Base-by-base conservation (phyloP, 1,139 yeast species). In the Geotrichum carabidarum region DNA sequence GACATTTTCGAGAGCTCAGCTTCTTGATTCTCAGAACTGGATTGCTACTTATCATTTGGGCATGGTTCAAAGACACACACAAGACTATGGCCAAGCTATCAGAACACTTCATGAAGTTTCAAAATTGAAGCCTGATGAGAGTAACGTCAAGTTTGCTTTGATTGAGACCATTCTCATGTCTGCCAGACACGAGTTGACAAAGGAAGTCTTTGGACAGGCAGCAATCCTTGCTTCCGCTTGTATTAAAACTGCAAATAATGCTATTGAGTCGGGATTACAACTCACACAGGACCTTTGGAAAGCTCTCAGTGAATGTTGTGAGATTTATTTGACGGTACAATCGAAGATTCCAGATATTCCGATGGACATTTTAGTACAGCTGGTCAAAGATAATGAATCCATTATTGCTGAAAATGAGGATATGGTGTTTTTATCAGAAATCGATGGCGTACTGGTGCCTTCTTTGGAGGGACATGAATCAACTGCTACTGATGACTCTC, bases 191-290 rank as follows among this genome's bases (percentile, higher is more conserved):
- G 78, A 83, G 56, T 69, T 83, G 22, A 63, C 65, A 3, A 78
- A 79, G 40, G 96, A 95, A 0, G 87, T 80, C 62, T 78, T 81
- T 59, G 86, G 88, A 2, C 79, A 78, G 51, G 84, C 91, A 0
- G 73, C 84, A 17, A 74, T 75, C 0, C 70, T 75, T 54, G 78
- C 89, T 1, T 48, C 44, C 3, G 54, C 53, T 8, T 65, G 69
- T 22, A 55, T 70, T 2, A 60, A 68, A 2, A 66, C 68, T 15
- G 78, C 83, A 0, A 68, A 76, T 1, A 59, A 61, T 2, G 56
- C 60, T 6, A 58, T 65, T 5, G 14, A 46, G 3, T 52, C 53
- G 8, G 57, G 53, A 0, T 50, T 69, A 53, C 58, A 60, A 0
- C 58, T 61, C 3, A 75, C 83, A 0, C 79, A 76, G 48, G 76